Conservation (phyloP, 352 stramenopile species). For the Phytopythium oedochilum region DNA sequence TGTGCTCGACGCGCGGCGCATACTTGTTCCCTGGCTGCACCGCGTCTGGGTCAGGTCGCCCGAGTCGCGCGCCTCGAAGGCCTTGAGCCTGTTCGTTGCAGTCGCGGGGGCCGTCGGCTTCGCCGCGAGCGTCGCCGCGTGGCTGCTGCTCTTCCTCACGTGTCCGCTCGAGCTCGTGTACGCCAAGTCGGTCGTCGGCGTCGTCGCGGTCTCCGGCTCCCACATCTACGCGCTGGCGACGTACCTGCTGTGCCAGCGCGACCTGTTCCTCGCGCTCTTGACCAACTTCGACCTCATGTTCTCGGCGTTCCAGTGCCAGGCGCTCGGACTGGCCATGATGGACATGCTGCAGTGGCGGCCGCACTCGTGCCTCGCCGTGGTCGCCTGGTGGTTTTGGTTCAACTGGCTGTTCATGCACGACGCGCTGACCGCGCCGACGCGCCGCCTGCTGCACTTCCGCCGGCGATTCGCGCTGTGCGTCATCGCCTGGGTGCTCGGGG, state of each 20-base stretch:
- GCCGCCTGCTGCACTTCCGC: conserved; percentile 5
- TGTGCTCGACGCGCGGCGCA: not conserved
- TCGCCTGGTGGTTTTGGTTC: conserved; percentile 49
- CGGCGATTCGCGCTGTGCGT: conserved; percentile 12
- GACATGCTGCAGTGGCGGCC: conserved; percentile 28
- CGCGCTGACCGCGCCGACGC: conserved; percentile 26
- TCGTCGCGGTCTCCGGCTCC: conserved; percentile 4
- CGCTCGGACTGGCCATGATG: conserved; percentile 20
- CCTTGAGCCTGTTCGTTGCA: not conserved
- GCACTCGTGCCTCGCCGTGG: conserved; percentile 19
- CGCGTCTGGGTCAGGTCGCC: not conserved
- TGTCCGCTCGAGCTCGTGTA: not conserved
- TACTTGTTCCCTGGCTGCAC: not conserved
- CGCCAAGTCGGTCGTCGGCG: not conserved
- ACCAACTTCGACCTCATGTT: conserved; percentile 23
- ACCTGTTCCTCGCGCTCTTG: conserved; percentile 8
- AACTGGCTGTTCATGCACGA: conserved; percentile 41
- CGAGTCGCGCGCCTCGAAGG: conserved; percentile 8
- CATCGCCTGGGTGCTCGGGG: conserved; percentile 8
- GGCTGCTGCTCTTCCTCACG: not conserved
- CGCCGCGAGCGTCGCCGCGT: not conserved
- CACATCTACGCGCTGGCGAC: conserved; percentile 1
- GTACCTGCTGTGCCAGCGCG: conserved; percentile 9
- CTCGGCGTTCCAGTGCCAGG: conserved; percentile 12
- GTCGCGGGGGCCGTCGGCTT: not conserved